phyloP scores from a whole-genome alignment of 305 asterid genomes.

The Coffea humblotiana region DNA sequence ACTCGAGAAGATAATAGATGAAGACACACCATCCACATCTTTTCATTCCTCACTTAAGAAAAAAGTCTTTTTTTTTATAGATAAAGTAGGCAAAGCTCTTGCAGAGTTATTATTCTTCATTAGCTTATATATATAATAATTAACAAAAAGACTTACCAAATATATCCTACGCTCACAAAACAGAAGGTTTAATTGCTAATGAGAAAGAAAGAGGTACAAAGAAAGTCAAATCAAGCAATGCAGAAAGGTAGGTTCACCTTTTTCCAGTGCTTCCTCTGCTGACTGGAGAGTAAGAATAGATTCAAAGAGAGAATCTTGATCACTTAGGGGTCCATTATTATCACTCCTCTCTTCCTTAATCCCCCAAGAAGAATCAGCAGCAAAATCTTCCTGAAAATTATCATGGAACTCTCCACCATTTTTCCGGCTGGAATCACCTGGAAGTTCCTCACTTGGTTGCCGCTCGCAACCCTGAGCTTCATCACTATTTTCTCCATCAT shows the following conservation, averaged over 20 bases:
- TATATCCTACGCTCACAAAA: neutral
- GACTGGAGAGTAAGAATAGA: conserved; percentile 48
- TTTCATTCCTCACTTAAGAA: neutral
- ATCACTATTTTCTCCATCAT: conserved; percentile 55
- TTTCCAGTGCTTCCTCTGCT: conserved; percentile 64
- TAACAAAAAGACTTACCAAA: neutral
- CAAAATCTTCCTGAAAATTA: conserved; percentile 46
- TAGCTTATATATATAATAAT: neutral
- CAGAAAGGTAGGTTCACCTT: conserved; percentile 43
- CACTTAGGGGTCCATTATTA: conserved; percentile 37
- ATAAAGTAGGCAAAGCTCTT: neutral
- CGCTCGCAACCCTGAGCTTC: conserved; percentile 42
- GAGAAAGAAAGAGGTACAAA: neutral
- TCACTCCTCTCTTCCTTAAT: conserved; percentile 41
- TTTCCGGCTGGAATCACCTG: conserved; percentile 38
- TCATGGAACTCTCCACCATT: conserved; percentile 45
- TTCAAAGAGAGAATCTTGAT: conserved; percentile 50
- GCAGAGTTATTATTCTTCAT: neutral
- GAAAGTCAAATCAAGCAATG: neutral
- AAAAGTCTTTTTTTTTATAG: neutral
- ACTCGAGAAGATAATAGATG: neutral
- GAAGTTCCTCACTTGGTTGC: conserved; percentile 36
- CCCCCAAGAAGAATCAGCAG: conserved; percentile 51
- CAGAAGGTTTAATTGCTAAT: neutral
- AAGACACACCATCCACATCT: neutral